Evolutionary conservation across 371 early-diverging fungal species (phyloP).

Genomic region (Rhizopus delemar): DNA sequence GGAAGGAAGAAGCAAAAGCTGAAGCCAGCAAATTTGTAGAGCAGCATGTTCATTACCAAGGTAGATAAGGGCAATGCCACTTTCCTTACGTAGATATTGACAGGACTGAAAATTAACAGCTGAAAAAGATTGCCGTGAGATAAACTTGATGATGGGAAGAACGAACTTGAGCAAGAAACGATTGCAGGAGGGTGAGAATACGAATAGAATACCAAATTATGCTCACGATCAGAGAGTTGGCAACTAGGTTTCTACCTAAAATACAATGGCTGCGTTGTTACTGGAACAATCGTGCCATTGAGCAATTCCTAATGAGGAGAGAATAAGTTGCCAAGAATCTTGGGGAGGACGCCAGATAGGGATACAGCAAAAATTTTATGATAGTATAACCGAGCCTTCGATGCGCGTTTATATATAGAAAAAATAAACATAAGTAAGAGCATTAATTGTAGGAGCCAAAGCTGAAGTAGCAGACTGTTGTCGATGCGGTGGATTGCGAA

Average conservation of each 20-base stretch:
- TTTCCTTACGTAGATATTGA: no score
- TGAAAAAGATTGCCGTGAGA: no score
- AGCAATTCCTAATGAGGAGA: neutral
- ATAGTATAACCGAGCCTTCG: neutral
- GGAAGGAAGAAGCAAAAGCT: no score
- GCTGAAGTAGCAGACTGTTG: no score
- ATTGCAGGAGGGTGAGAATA: constrained; percentile 7
- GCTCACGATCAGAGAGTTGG: constrained; percentile 23
- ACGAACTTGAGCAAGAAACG: neutral
- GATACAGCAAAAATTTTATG: constrained; percentile 16
- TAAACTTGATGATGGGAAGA: no score
- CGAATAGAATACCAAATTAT: constrained; percentile 24
- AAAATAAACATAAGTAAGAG: no score
- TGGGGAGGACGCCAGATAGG: constrained; percentile 6
- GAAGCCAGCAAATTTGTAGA: no score
- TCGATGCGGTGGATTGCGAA: no score
- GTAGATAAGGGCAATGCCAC: neutral
- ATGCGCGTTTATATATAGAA: neutral
- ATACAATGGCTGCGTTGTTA: constrained; percentile 16
- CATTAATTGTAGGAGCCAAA: no score
- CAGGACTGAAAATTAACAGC: no score
- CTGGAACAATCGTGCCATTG: constrained; percentile 12
- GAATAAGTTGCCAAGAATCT: constrained; percentile 2
- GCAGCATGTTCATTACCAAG: no score
- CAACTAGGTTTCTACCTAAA: constrained; percentile 14